Evolutionary conservation across 352 stramenopile species (phyloP).

Genomic region (Pythium brachiatum): DNA sequence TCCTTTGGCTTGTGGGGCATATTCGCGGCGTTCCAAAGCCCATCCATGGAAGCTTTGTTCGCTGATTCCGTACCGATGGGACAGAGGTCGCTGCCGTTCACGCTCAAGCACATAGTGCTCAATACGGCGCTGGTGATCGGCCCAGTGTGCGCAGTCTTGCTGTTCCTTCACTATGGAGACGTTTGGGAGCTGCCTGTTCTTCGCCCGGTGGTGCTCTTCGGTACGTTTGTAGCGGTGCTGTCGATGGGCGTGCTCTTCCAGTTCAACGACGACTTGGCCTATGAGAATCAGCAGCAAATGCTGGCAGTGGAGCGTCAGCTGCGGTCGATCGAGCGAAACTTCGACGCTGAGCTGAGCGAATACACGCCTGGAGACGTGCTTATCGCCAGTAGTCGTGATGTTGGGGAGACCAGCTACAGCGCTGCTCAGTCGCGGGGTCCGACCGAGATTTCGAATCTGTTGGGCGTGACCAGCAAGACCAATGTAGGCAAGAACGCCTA

Average conservation of each 20-base stretch:
- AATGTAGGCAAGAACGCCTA: conserved; percentile 14
- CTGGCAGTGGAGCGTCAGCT: conserved; percentile 57
- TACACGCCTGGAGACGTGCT: conserved; percentile 17
- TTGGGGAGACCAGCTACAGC: conserved; percentile 11
- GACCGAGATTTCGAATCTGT: conserved; percentile 22
- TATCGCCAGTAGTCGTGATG: conserved; percentile 1
- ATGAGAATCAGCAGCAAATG: conserved; percentile 58
- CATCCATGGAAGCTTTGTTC: conserved; percentile 78
- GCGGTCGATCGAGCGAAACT: conserved; percentile 62
- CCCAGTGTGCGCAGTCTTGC: conserved; percentile 51
- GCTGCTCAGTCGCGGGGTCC: conserved; percentile 13
- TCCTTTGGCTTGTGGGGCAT: conserved; percentile 75
- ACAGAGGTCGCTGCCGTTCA: conserved; percentile 75
- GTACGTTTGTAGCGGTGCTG: conserved; percentile 52
- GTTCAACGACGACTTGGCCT: conserved; percentile 78
- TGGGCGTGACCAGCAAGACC: neutral
- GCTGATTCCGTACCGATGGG: conserved; percentile 75
- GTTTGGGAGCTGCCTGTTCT: conserved; percentile 68
- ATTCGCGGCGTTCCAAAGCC: conserved; percentile 75
- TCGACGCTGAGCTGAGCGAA: conserved; percentile 53
- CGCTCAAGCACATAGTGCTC: conserved; percentile 59
- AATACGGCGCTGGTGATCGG: conserved; percentile 52
- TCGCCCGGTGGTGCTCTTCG: conserved; percentile 62
- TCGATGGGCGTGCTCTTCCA: conserved; percentile 65
- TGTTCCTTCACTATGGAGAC: conserved; percentile 76